Conservation (phyloP, 2,329 filamentous ascomycete species). For the Neonectria punicea region DNA sequence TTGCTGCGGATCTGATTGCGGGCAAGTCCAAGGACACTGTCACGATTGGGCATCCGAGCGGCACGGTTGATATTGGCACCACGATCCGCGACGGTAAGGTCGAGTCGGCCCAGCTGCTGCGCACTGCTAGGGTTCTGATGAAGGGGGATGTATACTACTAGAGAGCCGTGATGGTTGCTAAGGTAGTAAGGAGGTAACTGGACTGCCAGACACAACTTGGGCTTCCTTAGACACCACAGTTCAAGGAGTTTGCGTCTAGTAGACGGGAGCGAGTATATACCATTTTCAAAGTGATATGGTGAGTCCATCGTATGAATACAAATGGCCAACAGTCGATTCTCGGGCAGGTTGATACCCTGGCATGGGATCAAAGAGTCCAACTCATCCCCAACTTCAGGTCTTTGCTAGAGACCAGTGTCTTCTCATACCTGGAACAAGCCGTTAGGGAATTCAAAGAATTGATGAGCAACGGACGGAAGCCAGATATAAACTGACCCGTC, state of each 20-base stretch:
- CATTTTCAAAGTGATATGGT: no score
- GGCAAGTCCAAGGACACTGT: conserved; percentile 42
- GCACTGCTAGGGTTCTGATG: conserved; percentile 62
- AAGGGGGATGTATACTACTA: conserved; percentile 59
- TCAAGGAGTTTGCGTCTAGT: no score
- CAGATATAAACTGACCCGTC: background rate
- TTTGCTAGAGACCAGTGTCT: background rate
- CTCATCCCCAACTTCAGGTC: background rate
- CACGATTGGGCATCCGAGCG: conserved; percentile 59
- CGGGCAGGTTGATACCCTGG: background rate
- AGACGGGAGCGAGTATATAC: no score
- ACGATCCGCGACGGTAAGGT: conserved; percentile 52
- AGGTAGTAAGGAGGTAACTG: background rate
- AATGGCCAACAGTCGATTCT: no score
- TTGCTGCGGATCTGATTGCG: conserved; percentile 49
- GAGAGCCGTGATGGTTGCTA: background rate
- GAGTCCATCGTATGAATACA: no score
- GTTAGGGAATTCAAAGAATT: background rate
- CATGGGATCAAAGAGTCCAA: background rate
- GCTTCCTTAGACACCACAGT: no score
- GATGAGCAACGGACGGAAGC: background rate
- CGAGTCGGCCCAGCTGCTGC: conserved; percentile 56
- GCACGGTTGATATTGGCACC: conserved; percentile 58
- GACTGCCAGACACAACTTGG: background rate
- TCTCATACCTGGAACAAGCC: background rate